Conservation (phyloP, 1,284 basidiomycete species). For the Ustilago lituana region DNA sequence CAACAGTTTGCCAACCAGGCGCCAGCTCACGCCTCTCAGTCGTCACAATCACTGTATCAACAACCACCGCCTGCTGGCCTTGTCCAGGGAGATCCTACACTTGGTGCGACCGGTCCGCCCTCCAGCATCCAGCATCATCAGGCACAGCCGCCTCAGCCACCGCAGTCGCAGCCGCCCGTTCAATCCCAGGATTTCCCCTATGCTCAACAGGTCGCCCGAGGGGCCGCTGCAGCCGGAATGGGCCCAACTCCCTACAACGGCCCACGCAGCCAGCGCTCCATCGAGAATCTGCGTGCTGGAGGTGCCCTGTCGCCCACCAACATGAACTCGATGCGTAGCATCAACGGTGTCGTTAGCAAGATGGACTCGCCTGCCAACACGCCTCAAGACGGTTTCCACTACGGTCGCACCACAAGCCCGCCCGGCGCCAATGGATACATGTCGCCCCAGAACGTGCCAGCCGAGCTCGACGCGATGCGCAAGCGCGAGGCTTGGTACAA, state of each 20-base stretch:
- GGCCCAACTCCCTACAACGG: slow-evolving; percentile 43
- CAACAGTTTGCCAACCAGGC: slow-evolving; percentile 9
- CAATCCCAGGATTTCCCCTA: slow-evolving; percentile 22
- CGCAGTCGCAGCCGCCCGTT: slow-evolving; percentile 11
- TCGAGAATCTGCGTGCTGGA: slow-evolving; percentile 55
- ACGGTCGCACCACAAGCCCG: slow-evolving; percentile 41
- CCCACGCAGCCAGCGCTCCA: slow-evolving; percentile 55
- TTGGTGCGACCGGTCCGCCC: slow-evolving; percentile 17
- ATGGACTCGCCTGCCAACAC: slow-evolving; percentile 41
- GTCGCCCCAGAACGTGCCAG: slow-evolving; percentile 27
- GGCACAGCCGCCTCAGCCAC: slow-evolving; percentile 10
- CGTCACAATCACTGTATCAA: slow-evolving; percentile 21
- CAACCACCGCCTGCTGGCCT: slow-evolving; percentile 8
- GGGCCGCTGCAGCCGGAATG: slow-evolving; percentile 7
- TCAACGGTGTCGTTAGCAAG: slow-evolving; percentile 53
- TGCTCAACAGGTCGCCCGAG: slow-evolving; percentile 19
- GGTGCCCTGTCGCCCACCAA: slow-evolving; percentile 46
- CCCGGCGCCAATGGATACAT: slow-evolving; percentile 40
- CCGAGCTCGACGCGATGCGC: slow-evolving; percentile 80
- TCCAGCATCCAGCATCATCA: slow-evolving; percentile 32
- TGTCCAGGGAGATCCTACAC: slow-evolving; percentile 18
- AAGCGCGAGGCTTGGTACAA: slow-evolving; percentile 87
- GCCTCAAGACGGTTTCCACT: slow-evolving; percentile 59
- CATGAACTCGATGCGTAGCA: slow-evolving; percentile 46
- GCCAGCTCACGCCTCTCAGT: slow-evolving; percentile 1